These are phyloP conservation scores for Metarhizium robertsii DNA, from an alignment of 2,329 filamentous ascomycete genomes.

Conservation along the genomic window DNA sequence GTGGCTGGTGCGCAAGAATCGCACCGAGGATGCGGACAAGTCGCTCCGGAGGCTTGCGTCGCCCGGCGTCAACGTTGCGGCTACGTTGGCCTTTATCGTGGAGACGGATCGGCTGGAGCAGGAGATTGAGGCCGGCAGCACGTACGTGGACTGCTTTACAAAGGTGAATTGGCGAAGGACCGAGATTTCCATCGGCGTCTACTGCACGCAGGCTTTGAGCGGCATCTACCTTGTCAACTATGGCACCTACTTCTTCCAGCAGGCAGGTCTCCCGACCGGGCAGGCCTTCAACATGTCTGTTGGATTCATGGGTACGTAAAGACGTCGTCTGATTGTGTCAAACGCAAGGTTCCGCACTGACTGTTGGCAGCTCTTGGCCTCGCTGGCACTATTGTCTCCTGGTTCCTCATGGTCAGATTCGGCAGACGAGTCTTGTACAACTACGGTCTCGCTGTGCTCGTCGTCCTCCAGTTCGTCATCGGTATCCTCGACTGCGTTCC, in stretches of 20 bases:
- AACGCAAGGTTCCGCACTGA: too few relatives aligned
- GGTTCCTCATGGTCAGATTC: constrained; percentile 29
- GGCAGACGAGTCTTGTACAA: constrained; percentile 34
- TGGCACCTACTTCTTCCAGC: constrained; percentile 30
- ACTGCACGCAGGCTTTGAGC: constrained; percentile 35
- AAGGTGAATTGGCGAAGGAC: constrained; percentile 31
- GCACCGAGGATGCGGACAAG: constrained; percentile 28
- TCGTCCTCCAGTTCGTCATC: constrained; percentile 29
- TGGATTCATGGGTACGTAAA: constrained; percentile 28
- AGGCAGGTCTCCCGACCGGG: constrained; percentile 34
- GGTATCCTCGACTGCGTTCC: constrained; percentile 37
- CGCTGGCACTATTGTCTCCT: constrained; percentile 31
- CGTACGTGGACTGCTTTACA: constrained; percentile 35
- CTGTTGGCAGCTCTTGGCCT: constrained; percentile 30
- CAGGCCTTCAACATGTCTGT: constrained; percentile 31
- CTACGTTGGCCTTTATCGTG: constrained; percentile 33
- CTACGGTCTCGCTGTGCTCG: constrained; percentile 29
- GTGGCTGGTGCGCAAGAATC: constrained; percentile 33
- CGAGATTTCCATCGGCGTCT: constrained; percentile 30
- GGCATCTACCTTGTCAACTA: constrained; percentile 28
- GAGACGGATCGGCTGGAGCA: constrained; percentile 35
- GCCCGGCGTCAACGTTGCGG: constrained; percentile 24
- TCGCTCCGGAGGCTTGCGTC: constrained; percentile 41
- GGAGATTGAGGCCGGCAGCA: constrained; percentile 16
- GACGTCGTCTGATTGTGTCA: constrained; percentile 9